Conservation (phyloP, 257 asterid species). For the Plantago elongata region DNA sequence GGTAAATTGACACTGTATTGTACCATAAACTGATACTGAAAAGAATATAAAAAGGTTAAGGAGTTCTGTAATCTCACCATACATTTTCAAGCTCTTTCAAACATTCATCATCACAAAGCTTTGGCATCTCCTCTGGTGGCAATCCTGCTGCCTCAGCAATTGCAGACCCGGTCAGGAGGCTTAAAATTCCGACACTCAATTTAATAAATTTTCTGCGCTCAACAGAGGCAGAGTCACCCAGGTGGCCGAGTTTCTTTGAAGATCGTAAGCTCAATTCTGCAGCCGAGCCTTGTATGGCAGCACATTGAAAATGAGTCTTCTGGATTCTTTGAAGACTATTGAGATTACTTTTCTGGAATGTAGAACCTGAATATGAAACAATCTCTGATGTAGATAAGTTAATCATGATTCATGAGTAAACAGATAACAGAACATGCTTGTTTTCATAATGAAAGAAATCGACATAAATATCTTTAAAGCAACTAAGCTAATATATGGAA, state of each 20-base stretch:
- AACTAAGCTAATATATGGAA: too few relatives aligned
- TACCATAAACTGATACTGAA: neutral
- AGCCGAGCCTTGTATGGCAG: slow-evolving; percentile 16
- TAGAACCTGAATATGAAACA: slow-evolving; percentile 32
- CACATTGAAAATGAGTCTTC: slow-evolving; percentile 17
- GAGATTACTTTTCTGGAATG: slow-evolving; percentile 22
- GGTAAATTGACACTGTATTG: neutral
- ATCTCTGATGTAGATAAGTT: neutral
- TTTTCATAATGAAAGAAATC: too few relatives aligned
- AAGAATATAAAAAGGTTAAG: slow-evolving; percentile 24
- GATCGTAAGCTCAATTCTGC: slow-evolving; percentile 25
- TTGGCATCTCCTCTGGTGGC: slow-evolving; percentile 92
- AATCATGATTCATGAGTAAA: too few relatives aligned
- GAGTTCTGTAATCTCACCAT: slow-evolving; percentile 62
- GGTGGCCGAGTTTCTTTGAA: slow-evolving; percentile 14
- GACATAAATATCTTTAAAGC: too few relatives aligned
- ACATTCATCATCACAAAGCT: slow-evolving; percentile 70
- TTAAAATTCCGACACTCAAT: slow-evolving; percentile 32
- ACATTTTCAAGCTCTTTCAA: slow-evolving; percentile 92
- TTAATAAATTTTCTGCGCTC: slow-evolving; percentile 46
- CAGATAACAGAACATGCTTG: too few relatives aligned
- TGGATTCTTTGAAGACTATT: slow-evolving; percentile 23
- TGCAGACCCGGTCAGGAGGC: slow-evolving; percentile 34
- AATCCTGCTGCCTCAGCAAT: slow-evolving; percentile 72
- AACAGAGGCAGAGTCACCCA: slow-evolving; percentile 21